phyloP scores from a whole-genome alignment of 176 grass and related monocot species.

The Avena atlantica region DNA sequence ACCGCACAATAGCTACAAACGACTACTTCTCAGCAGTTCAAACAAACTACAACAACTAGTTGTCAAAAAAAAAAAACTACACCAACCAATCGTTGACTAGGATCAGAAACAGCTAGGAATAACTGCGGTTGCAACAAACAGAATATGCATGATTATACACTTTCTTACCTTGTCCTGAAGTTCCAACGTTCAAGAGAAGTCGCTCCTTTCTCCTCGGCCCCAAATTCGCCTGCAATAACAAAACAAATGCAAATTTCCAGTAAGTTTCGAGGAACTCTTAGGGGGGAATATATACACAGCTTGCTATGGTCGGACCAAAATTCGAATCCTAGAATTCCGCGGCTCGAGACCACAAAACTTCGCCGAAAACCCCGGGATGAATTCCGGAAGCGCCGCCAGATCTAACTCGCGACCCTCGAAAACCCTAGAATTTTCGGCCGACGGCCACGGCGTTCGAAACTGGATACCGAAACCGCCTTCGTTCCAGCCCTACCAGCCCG shows the following conservation, averaged over 20 bases:
- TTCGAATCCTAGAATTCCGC: background rate
- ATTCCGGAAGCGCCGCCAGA: background rate
- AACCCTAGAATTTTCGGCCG: background rate
- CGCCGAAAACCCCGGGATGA: background rate
- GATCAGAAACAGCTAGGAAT: background rate
- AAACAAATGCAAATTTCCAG: background rate
- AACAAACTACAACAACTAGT: background rate
- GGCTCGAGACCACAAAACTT: background rate
- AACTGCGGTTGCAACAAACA: background rate
- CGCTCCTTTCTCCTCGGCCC: background rate
- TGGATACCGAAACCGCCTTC: background rate
- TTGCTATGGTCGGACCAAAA: no score
- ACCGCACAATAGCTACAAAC: background rate
- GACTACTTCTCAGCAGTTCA: background rate
- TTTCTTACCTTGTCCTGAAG: conserved; percentile 56
- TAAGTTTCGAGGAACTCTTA: background rate
- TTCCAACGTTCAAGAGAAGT: background rate
- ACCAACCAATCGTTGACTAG: background rate
- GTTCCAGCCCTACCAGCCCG: no score
- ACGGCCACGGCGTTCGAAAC: background rate
- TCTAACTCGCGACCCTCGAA: conserved; percentile 1
- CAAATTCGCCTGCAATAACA: conserved; percentile 5
- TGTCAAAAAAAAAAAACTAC: background rate
- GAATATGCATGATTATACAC: conserved; percentile 35
- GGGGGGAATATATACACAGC: no score